Evolutionary conservation across 371 early-diverging fungal species (phyloP).

Genomic region (Umbelopsis sp.): DNA sequence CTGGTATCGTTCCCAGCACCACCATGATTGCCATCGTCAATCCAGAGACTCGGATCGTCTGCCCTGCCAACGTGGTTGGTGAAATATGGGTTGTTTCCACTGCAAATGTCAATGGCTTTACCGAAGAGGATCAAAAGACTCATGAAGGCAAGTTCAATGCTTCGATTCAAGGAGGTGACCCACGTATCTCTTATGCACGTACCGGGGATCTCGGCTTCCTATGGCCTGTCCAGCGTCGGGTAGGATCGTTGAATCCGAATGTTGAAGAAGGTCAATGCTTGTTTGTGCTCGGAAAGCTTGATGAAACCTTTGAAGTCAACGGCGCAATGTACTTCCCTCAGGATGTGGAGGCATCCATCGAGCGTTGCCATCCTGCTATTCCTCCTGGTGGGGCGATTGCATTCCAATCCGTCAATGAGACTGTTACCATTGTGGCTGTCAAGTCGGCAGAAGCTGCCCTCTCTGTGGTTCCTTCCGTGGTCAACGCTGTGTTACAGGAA

Average conservation of each 20-base stretch:
- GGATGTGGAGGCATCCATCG: constrained; percentile 78
- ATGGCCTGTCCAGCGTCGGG: constrained; percentile 61
- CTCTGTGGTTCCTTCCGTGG: constrained; percentile 59
- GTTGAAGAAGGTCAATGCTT: constrained; percentile 69
- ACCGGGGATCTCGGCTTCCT: constrained; percentile 89
- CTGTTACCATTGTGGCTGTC: constrained; percentile 57
- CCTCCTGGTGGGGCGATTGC: constrained; percentile 58
- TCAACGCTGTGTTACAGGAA: constrained; percentile 71
- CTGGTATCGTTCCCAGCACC: constrained; percentile 77
- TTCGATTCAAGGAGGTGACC: constrained; percentile 67
- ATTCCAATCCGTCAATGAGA: constrained; percentile 55
- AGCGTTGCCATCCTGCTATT: constrained; percentile 58
- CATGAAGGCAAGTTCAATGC: constrained; percentile 43
- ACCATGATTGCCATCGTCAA: constrained; percentile 88
- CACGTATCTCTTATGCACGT: constrained; percentile 69
- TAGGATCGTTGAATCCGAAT: constrained; percentile 37
- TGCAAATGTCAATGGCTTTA: constrained; percentile 57
- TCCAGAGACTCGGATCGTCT: constrained; percentile 66
- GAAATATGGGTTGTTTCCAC: constrained; percentile 88
- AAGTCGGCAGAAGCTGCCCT: constrained; percentile 54
- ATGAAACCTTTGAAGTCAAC: constrained; percentile 72
- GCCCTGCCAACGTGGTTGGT: constrained; percentile 76
- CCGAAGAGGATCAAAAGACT: constrained; percentile 32
- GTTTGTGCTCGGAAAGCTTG: constrained; percentile 77
- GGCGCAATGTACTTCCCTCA: constrained; percentile 73